Evolutionary conservation across 306 rosid species (phyloP).

Genomic region (Cicer judaicum): DNA sequence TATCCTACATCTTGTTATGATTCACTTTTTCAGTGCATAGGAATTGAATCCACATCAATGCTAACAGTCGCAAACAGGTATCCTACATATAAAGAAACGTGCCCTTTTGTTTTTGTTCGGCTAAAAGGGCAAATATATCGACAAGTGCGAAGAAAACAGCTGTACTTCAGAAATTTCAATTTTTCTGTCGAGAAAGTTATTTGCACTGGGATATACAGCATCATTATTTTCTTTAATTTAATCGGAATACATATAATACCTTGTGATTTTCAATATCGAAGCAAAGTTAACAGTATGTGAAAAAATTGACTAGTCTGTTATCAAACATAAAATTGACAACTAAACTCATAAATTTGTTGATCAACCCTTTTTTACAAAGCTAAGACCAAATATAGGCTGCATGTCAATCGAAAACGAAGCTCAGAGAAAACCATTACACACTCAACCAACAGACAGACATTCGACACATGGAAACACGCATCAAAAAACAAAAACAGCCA

Average conservation of each 20-base stretch:
- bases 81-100: not conserved
- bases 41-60: too few species aligned
- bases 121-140: not conserved
- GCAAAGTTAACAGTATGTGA: not conserved
- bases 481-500: not conserved
- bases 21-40: too few species aligned
- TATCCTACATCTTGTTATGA: too few species aligned
- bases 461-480: not conserved
- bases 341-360: not conserved
- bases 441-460: not conserved
- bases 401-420: not conserved
- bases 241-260: not conserved
- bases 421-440: conserved; percentile 13
- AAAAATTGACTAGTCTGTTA: not conserved
- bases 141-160: not conserved
- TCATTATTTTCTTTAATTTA: not conserved
- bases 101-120: not conserved
- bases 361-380: not conserved
- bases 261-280: not conserved
- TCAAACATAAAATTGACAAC: not conserved
- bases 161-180: not conserved
- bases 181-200: not conserved
- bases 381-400: not conserved
- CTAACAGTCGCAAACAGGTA: too few species aligned
- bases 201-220: not conserved